Percentiles rank a stretch among this genome's conserved stretches.
These are phyloP conservation scores for Phoenix roebelenii DNA, from an alignment of 176 grass and related monocot genomes.

Conservation along the genomic window DNA sequence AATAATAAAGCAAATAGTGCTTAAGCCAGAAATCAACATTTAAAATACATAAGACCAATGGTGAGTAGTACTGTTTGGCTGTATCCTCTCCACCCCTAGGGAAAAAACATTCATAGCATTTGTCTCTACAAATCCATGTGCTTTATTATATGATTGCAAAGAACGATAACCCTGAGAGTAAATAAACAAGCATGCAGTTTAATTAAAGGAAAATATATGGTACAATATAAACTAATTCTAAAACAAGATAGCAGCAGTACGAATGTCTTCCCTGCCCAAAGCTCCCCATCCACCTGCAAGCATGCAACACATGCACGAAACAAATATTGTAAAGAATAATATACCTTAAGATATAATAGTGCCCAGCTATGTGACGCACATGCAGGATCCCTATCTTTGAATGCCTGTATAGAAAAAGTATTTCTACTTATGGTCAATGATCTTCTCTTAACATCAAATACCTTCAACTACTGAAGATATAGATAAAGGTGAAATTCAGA, in stretches of 20 bases:
- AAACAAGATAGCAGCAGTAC: too few species aligned
- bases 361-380: slow-evolving; percentile 95
- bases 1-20: too few species aligned
- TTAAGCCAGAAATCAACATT: too few species aligned
- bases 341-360: slow-evolving; percentile 87
- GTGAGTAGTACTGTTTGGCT: too few species aligned
- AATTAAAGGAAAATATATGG: too few species aligned
- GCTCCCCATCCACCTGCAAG: too few species aligned
- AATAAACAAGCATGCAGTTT: background rate
- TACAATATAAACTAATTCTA: too few species aligned
- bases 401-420: slow-evolving; percentile 47
- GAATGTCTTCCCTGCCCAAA: too few species aligned
- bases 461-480: background rate
- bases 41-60: too few species aligned
- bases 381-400: slow-evolving; percentile 95
- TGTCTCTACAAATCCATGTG: slow-evolving; percentile 89
- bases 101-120: background rate
- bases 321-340: background rate
- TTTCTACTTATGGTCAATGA: background rate
- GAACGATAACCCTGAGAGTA: slow-evolving; percentile 74
- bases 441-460: background rate
- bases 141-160: slow-evolving; percentile 93
- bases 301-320: too few species aligned
- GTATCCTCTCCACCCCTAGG: too few species aligned
- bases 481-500: slow-evolving; percentile 12